Conservation (phyloP, 1,139 yeast species). For the Blastobotrys elegans region DNA sequence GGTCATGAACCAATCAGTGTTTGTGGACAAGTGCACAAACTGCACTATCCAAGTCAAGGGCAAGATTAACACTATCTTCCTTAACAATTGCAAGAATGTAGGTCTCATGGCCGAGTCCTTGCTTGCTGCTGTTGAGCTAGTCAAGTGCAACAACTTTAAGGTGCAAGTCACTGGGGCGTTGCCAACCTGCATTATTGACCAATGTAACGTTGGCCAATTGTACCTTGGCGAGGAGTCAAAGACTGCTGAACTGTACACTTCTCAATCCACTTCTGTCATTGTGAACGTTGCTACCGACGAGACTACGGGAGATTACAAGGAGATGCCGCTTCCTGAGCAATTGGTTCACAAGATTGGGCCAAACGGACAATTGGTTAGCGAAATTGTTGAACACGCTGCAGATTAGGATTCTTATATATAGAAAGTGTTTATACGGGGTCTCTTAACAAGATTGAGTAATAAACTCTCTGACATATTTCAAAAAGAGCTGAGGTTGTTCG, state of each 20-base stretch:
- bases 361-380: conserved; percentile 42
- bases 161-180: conserved; percentile 75
- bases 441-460: neutral
- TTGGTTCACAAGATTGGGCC: conserved; percentile 54
- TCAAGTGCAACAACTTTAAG: conserved; percentile 77
- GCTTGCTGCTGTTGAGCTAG: conserved; percentile 83
- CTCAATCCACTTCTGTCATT: conserved; percentile 80
- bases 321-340: conserved; percentile 84
- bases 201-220: conserved; percentile 78
- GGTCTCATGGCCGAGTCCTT: conserved; percentile 80
- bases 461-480: conserved; percentile 21
- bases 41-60: conserved; percentile 81
- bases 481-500: conserved; percentile 29
- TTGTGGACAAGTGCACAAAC: conserved; percentile 74
- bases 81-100: conserved; percentile 64
- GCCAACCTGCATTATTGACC: conserved; percentile 83
- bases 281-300: conserved; percentile 62
- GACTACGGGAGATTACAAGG: conserved; percentile 62
- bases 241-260: conserved; percentile 70
- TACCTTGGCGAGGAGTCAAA: conserved; percentile 71
- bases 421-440: neutral
- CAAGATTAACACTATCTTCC: conserved; percentile 81
- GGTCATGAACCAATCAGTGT: conserved; percentile 81
- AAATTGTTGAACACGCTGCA: conserved; percentile 57
- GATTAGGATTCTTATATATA: conserved; percentile 35